phyloP scores from a whole-genome alignment of 345 rosid species.

The Geranium rotundifolium region DNA sequence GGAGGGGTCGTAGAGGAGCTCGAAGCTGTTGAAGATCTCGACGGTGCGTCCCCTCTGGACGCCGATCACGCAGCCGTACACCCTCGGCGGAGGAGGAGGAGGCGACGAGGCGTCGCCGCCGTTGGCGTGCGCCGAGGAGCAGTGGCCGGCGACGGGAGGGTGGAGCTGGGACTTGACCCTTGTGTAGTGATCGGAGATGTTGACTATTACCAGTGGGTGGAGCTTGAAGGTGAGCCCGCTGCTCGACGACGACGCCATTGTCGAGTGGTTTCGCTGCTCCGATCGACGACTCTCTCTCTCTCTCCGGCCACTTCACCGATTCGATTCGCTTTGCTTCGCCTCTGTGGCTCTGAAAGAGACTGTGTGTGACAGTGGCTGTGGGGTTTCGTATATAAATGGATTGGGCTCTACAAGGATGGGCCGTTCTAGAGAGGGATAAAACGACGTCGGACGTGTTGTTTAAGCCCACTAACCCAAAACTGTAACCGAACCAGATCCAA shows the following conservation, averaged over 20 bases:
- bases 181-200: conserved; percentile 90
- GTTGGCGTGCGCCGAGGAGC: conserved; percentile 16
- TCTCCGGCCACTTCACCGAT: too few relatives aligned
- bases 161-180: conserved; percentile 76
- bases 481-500: too few relatives aligned
- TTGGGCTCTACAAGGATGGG: too few relatives aligned
- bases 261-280: background rate
- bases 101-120: conserved; percentile 20
- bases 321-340: too few relatives aligned
- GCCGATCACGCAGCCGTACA: conserved; percentile 90
- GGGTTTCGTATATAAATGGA: too few relatives aligned
- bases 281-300: background rate
- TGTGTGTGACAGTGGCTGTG: too few relatives aligned
- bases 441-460: too few relatives aligned
- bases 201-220: conserved; percentile 83
- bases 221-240: conserved; percentile 97
- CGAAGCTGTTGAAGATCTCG: conserved; percentile 96
- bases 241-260: conserved; percentile 87
- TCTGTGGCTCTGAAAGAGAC: too few relatives aligned
- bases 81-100: conserved; percentile 39
- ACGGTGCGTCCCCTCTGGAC: conserved; percentile 88
- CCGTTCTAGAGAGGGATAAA: too few relatives aligned
- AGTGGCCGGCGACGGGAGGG: conserved; percentile 20
- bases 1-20: conserved; percentile 66
- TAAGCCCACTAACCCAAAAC: too few relatives aligned